A percentile compares a stretch with the other conserved stretches of the same genome.
phyloP scores from a whole-genome alignment of 1,139 yeast species.

The Tardiomyces depauwii region DNA sequence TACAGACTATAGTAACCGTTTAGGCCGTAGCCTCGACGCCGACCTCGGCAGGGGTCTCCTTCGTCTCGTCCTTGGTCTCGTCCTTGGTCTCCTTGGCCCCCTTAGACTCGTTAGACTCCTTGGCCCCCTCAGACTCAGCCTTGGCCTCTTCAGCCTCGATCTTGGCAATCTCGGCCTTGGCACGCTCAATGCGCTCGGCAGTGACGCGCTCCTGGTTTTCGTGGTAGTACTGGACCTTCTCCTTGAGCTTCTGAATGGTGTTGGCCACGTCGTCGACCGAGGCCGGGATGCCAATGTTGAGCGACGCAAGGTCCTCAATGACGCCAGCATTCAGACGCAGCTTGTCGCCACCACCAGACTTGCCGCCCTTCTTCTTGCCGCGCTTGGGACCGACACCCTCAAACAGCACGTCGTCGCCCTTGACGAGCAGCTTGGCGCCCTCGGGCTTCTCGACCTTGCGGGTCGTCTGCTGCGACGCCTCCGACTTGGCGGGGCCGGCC shows the following conservation, averaged over 20 bases:
- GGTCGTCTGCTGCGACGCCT: constrained; percentile 11
- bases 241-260: constrained; percentile 59
- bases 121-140: too few relatives aligned
- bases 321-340: constrained; percentile 75
- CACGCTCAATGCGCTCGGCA: constrained; percentile 58
- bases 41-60: neutral
- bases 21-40: neutral
- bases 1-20: neutral
- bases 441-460: constrained; percentile 42
- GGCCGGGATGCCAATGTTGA: constrained; percentile 73
- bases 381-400: constrained; percentile 47
- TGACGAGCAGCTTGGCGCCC: constrained; percentile 19
- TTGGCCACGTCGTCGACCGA: constrained; percentile 60
- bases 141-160: constrained; percentile 20
- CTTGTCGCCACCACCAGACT: constrained; percentile 33
- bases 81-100: neutral
- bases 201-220: constrained; percentile 77
- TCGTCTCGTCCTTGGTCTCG: neutral
- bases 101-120: constrained; percentile 27
- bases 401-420: constrained; percentile 46
- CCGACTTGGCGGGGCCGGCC: constrained; percentile 5
- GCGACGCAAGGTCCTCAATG: constrained; percentile 65
- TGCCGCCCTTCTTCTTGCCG: constrained; percentile 34
- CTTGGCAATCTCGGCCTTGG: constrained; percentile 56
- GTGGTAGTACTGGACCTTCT: constrained; percentile 59